Conservation (phyloP, 768 basidiomycete species). For the Panellus pusillus region DNA sequence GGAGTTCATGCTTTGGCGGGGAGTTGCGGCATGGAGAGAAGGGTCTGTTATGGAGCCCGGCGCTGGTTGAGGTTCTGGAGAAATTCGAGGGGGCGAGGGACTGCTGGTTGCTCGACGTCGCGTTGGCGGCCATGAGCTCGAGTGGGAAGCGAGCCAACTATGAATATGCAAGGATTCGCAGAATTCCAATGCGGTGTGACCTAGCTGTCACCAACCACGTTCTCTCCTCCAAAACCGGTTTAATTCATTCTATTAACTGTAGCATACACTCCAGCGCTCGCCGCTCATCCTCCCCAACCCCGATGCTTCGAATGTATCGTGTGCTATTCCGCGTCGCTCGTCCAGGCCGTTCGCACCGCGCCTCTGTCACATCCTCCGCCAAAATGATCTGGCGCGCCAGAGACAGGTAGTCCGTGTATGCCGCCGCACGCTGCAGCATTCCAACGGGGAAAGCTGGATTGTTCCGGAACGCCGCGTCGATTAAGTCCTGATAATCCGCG, state of each 20-base stretch:
- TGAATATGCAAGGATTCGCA: not conserved
- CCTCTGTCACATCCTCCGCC: slow-evolving; percentile 60
- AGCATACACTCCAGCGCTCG: slow-evolving; percentile 25
- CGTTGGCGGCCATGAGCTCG: slow-evolving; percentile 5
- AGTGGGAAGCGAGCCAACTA: not conserved
- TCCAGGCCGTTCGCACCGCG: slow-evolving; percentile 27
- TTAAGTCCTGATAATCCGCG: slow-evolving; percentile 43
- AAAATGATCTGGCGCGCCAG: slow-evolving; percentile 63
- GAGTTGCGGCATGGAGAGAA: slow-evolving; percentile 63
- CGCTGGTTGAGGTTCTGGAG: slow-evolving; percentile 80
- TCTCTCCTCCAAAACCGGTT: not conserved
- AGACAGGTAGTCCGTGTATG: slow-evolving; percentile 72
- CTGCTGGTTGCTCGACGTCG: not conserved
- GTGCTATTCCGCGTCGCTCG: slow-evolving; percentile 61
- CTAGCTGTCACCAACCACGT: not conserved
- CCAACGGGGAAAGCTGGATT: slow-evolving; percentile 44
- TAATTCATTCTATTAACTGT: slow-evolving; percentile 24
- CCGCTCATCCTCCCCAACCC: slow-evolving; percentile 38
- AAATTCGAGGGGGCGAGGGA: slow-evolving; percentile 76
- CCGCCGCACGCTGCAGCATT: slow-evolving; percentile 41
- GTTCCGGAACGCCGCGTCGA: slow-evolving; percentile 46
- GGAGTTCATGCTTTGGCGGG: slow-evolving; percentile 17
- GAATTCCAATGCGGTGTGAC: no score
- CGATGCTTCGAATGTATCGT: slow-evolving; percentile 45
- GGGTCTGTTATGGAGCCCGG: slow-evolving; percentile 86